Conservation (phyloP, 2,329 filamentous ascomycete species). For the Aspergillus ibericus region DNA sequence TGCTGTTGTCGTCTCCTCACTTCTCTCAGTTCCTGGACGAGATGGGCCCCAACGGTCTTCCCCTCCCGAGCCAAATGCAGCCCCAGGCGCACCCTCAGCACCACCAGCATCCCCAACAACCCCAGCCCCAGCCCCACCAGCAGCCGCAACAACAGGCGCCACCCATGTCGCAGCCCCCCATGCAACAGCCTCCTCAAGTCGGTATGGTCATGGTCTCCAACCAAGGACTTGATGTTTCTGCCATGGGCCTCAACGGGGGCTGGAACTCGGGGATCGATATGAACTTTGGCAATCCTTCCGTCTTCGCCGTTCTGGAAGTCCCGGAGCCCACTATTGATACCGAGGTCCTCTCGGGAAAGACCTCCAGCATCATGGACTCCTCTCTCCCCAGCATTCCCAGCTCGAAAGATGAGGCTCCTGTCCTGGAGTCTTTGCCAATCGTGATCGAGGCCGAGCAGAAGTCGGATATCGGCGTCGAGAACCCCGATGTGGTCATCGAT, state of each 20-base stretch:
- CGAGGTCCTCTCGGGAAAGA: constrained; percentile 69
- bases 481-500: constrained; percentile 54
- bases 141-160: constrained; percentile 37
- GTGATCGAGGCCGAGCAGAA: constrained; percentile 16
- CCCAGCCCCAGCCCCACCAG: constrained; percentile 42
- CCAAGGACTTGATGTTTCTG: constrained; percentile 70
- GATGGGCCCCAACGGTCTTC: constrained; percentile 61
- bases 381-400: constrained; percentile 38
- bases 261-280: constrained; percentile 50
- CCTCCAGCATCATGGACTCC: constrained; percentile 54
- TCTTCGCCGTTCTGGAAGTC: constrained; percentile 70
- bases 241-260: constrained; percentile 59
- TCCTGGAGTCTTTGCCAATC: constrained; percentile 44
- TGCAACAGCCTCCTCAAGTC: constrained; percentile 61
- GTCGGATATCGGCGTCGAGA: constrained; percentile 22
- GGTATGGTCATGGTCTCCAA: constrained; percentile 84
- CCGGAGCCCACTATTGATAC: constrained; percentile 63
- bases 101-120: constrained; percentile 37
- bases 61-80: constrained; percentile 38
- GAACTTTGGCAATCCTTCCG: constrained; percentile 44
- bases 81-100: constrained; percentile 36
- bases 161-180: constrained; percentile 40
- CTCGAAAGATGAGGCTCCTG: constrained; percentile 52
- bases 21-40: constrained; percentile 80
- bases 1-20: constrained; percentile 75